A percentile compares a stretch with the other conserved stretches of the same genome.
These are phyloP conservation scores for Psophocarpus tetragonolobus DNA, from an alignment of 306 rosid species.

Conservation along the genomic window DNA sequence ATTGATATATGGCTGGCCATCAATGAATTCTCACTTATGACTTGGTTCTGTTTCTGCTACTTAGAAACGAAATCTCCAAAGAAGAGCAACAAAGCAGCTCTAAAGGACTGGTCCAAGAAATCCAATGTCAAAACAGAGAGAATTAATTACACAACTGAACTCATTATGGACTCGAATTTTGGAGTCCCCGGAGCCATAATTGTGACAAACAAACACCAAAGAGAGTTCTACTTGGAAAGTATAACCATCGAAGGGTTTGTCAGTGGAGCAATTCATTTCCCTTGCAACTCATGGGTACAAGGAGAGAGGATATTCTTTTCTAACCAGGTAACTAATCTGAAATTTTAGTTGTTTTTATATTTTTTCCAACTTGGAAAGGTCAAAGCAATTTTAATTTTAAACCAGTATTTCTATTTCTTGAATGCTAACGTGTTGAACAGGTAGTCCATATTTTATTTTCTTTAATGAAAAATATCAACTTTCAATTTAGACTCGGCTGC, in stretches of 20 bases:
- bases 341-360: not conserved
- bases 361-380: conserved; percentile 5
- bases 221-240: conserved; percentile 70
- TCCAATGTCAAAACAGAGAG: conserved; percentile 55
- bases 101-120: conserved; percentile 83
- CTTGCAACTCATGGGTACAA: conserved; percentile 86
- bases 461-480: not conserved
- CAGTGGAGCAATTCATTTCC: conserved; percentile 76
- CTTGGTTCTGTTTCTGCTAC: not conserved
- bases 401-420: not conserved
- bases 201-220: conserved; percentile 70
- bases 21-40: not conserved
- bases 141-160: conserved; percentile 76
- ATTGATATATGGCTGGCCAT: not conserved
- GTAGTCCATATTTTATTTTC: not conserved
- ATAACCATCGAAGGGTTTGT: conserved; percentile 78
- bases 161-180: conserved; percentile 64
- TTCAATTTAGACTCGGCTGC: not conserved
- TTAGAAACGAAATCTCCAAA: conserved; percentile 63
- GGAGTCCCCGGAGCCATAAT: conserved; percentile 83
- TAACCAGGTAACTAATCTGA: conserved; percentile 50
- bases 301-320: conserved; percentile 69
- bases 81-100: conserved; percentile 68
- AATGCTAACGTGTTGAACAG: not conserved
- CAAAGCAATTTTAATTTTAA: conserved; percentile 12